These are phyloP conservation scores for Colletotrichum sp. DNA, from an alignment of 2,329 filamentous ascomycete species.

Conservation along the genomic window DNA sequence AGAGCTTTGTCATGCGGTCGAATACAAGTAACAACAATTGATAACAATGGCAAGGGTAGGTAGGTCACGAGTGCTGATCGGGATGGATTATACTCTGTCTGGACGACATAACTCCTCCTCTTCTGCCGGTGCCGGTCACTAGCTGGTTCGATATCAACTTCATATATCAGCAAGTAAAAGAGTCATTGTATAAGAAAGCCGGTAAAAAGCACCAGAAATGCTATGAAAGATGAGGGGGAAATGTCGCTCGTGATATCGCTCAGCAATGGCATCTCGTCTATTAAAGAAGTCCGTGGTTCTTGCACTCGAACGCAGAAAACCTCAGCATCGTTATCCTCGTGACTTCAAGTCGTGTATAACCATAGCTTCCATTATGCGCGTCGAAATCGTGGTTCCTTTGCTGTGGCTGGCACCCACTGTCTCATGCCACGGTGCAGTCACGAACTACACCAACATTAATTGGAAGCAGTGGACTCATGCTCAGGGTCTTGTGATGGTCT, in stretches of 20 bases:
- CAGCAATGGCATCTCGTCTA: not conserved
- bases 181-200: not conserved
- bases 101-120: not conserved
- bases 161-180: not conserved
- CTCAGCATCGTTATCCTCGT: not conserved
- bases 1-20: not conserved
- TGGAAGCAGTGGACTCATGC: conserved; percentile 64
- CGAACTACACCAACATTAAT: conserved; percentile 52
- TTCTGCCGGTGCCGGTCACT: not conserved
- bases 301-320: not conserved
- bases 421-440: conserved; percentile 44
- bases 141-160: not conserved
- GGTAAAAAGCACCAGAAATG: not conserved
- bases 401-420: conserved; percentile 1
- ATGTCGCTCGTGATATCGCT: not conserved
- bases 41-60: not conserved
- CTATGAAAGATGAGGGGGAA: not conserved
- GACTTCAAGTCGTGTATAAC: not conserved
- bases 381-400: not conserved
- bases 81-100: not conserved
- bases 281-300: not conserved
- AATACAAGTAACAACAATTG: not conserved
- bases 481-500: conserved; percentile 65
- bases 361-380: not conserved
- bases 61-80: not conserved